Evolutionary conservation across 768 basidiomycete genomes (phyloP), one percentile per base, ranked within the genome.

Genomic region (Austroboletus festivus): DNA sequence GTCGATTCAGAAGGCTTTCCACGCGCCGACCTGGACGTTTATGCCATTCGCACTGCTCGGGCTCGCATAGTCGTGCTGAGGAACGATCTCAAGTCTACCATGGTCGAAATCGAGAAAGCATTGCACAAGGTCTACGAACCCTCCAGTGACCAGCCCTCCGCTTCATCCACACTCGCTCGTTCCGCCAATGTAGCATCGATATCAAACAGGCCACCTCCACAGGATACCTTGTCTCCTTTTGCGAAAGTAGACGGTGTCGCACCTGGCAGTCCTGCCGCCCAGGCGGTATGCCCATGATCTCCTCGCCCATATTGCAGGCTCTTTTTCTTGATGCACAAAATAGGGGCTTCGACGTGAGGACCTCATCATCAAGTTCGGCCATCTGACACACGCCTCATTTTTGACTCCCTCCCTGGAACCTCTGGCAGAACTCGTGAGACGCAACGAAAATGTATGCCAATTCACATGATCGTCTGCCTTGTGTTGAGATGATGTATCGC

Each of bases 1-100:
- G 79, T 96, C 40, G 93, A 96, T 62, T 53, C 72, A 1, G 89
- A 96, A 44, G 95, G 95, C 7, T 97, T 91, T 67, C 94, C 94
- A 1, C 78, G 92, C 13, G 82, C 81, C 13, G 87, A 95, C 68
- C 78, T 97, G 52, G 89, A 94, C 55, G 74, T 95, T 16, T 89
- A 81, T 61, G 83, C 85, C 11, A 84, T 94, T 18, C 76, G 90
- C 20, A 71, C 72, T 41, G 89, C 91, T 12, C 78, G 92, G 44
- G 77, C 84, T 24, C 75, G 86, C 42, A 80, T 94, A n/a, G 83
- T 88, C 44, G 80, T 89, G 62, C 71, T 93, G 42, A 74, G 83
- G 48, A 96, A 93, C 58, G 94, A 98, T 62, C 72, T 86, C 50
- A 74, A 71, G 16, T 73, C 64, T 26, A 68, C 89, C 10, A 85